phyloP scores from a whole-genome alignment of 306 rosid genomes.

The Cicer chorassanicum region DNA sequence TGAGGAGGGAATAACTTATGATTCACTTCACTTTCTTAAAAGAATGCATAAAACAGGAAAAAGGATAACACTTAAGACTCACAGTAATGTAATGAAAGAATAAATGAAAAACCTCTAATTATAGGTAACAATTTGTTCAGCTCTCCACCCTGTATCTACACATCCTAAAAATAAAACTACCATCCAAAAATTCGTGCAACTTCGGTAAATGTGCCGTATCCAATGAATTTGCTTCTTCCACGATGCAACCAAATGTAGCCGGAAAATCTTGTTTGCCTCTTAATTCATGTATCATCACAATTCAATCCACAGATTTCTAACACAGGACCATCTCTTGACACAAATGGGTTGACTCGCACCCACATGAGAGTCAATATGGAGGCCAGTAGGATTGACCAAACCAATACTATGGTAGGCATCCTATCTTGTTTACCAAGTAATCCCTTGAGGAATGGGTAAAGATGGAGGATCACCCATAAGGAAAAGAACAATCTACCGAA shows the following conservation, averaged over 20 bases:
- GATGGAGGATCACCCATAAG: conserved; percentile 76
- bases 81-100: conserved; percentile 68
- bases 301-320: conserved; percentile 76
- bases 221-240: conserved; percentile 34
- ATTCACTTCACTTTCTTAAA: conserved; percentile 34
- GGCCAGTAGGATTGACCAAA: conserved; percentile 77
- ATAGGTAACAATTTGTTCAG: conserved; percentile 53
- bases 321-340: conserved; percentile 74
- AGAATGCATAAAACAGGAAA: conserved; percentile 43
- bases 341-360: conserved; percentile 78
- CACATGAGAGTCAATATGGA: conserved; percentile 80
- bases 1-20: conserved; percentile 44
- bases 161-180: conserved; percentile 49
- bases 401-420: conserved; percentile 72
- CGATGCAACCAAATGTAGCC: conserved; percentile 38
- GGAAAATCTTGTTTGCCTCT: conserved; percentile 17
- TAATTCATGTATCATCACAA: conserved; percentile 57
- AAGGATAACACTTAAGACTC: conserved; percentile 43
- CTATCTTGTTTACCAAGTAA: conserved; percentile 70
- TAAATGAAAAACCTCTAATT: conserved; percentile 47
- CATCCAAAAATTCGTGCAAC: conserved; percentile 40
- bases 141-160: conserved; percentile 54
- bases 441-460: conserved; percentile 86
- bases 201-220: conserved; percentile 5
- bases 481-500: conserved; percentile 81